These are phyloP conservation scores for Ilex asprella DNA, from an alignment of 257 asterid species.

Conservation along the genomic window DNA sequence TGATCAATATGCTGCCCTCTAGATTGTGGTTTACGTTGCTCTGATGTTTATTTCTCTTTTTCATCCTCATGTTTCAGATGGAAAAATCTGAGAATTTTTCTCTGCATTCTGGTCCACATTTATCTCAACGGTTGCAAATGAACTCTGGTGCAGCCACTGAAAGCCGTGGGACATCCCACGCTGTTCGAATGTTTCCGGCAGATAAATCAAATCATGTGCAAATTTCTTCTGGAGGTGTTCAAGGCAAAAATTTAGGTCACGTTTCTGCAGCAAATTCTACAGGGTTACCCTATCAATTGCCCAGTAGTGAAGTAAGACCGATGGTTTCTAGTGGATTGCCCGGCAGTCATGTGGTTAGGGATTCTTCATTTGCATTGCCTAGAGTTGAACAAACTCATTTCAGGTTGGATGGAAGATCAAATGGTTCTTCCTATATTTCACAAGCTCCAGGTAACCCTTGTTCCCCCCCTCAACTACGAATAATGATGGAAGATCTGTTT, in stretches of 20 bases:
- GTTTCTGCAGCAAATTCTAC: constrained; percentile 34
- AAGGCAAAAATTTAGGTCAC: constrained; percentile 37
- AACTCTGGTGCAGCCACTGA: constrained; percentile 45
- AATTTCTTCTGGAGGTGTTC: constrained; percentile 44
- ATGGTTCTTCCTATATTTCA: constrained; percentile 50
- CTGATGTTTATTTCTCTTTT: not conserved
- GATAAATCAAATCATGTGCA: constrained; percentile 51
- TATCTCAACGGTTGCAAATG: constrained; percentile 41
- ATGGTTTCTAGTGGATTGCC: constrained; percentile 41
- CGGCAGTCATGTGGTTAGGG: constrained; percentile 42
- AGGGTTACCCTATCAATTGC: constrained; percentile 75
- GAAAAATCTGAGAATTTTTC: constrained; percentile 58
- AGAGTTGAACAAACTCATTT: constrained; percentile 56
- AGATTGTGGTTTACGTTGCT: not conserved
- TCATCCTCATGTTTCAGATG: constrained; percentile 44
- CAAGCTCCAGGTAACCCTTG: constrained; percentile 57
- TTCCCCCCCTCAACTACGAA: constrained; percentile 7
- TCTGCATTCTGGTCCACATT: constrained; percentile 38
- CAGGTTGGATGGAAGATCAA: constrained; percentile 63
- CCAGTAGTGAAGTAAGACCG: constrained; percentile 81
- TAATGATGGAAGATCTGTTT: not conserved
- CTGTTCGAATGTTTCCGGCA: constrained; percentile 42
- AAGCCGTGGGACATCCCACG: constrained; percentile 32
- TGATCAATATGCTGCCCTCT: not conserved
- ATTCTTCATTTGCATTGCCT: constrained; percentile 40